Evolutionary conservation across 75 land plant genomes (phyloP), one percentile per base, ranked within the genome.

Genomic region (Ceratopteris richardii): DNA sequence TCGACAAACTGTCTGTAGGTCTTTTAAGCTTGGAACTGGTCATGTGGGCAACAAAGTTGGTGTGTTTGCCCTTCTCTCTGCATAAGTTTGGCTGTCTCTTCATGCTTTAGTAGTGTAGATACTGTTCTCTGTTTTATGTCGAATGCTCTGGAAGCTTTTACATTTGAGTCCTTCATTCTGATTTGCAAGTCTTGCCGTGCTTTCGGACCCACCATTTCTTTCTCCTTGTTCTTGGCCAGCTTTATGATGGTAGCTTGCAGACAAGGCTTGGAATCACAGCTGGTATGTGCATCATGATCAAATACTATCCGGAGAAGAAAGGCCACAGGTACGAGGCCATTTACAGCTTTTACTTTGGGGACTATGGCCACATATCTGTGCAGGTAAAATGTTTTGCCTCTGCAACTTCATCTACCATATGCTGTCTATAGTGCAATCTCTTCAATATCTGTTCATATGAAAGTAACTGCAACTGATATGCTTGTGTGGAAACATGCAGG

Each of bases 311-410:
- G 44, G 88, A 81, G 46, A 84, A 77, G 64, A 58, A 72, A 31
- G 97, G 95, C 3, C 86, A 81, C 51, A 59, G 89, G 5, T 91
- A 88, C 71, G 97, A 91, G 62, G 95, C 95, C 1, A 72, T 72
- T 31, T 88, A 77, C 79, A 91, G 94, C 70, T 84, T 88, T 73
- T 77, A 91, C 71, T 81, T 91, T 54, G 97, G 97, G 0, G 89
- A 82, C 54, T 88, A 84, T 64, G 97, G 97, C 51, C 89, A 88
- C 77, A 81, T 91, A 25, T 54, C 83, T 18, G 71, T 74, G 16
- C 78, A 76, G 71, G 78, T 76, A 19, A 23, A 26, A 24, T 23
- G 29, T 5, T 56, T 14, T 9, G 9, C 58, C 10, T 18, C 9
- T 51, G 11, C 21, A 51, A 7, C 9, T 12, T 10, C 42, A 40